Conservation (phyloP, 2,329 filamentous ascomycete species). For the Xylariaceae sp. region DNA sequence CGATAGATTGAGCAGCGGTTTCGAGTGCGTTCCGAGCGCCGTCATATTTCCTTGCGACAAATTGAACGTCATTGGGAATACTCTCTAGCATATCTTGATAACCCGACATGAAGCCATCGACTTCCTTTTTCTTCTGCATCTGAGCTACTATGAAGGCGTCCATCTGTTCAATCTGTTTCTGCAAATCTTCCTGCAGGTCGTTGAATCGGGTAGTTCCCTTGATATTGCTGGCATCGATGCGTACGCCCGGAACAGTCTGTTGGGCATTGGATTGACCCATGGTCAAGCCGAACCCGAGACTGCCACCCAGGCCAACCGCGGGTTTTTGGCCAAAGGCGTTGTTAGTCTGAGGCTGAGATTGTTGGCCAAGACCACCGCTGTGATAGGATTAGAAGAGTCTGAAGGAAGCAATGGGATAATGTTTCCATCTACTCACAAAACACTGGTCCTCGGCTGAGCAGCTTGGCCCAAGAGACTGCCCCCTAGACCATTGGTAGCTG, state of each 20-base stretch:
- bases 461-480: conserved; percentile 20
- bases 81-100: conserved; percentile 52
- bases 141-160: conserved; percentile 79
- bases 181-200: conserved; percentile 78
- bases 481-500: conserved; percentile 12
- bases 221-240: conserved; percentile 74
- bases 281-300: conserved; percentile 34
- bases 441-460: conserved; percentile 23
- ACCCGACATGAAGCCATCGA: conserved; percentile 62
- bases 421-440: conserved; percentile 29
- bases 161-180: conserved; percentile 71
- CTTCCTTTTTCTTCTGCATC: conserved; percentile 72
- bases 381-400: conserved; percentile 4
- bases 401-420: neutral
- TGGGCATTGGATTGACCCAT: conserved; percentile 50
- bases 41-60: conserved; percentile 43
- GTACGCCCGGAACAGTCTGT: conserved; percentile 64
- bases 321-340: too few relatives aligned
- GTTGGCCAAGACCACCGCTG: conserved; percentile 22
- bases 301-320: conserved; percentile 21
- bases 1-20: conserved; percentile 40
- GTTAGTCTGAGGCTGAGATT: conserved; percentile 22
- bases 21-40: conserved; percentile 39
- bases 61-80: conserved; percentile 42
- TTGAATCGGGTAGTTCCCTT: conserved; percentile 87